Base-by-base conservation (phyloP, 306 rosid species). In the Vachellia collinsii region DNA sequence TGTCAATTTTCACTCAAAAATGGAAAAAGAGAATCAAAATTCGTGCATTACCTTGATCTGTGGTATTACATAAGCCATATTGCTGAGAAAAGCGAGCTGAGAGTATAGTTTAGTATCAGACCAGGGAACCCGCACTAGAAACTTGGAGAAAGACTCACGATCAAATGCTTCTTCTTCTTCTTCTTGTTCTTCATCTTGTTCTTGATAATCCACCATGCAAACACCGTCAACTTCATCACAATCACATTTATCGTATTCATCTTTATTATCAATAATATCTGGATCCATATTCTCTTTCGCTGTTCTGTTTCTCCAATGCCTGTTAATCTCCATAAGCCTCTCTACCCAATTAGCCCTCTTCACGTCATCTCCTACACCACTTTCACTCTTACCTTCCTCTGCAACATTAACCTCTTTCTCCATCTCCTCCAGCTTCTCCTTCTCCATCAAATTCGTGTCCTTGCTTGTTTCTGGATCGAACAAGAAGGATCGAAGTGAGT, bases 31-130 rank as follows among this genome's bases (percentile, higher is more conserved):
- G 5, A 54, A 29, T 29, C 34, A 29, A 29, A 29, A 29, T 29
- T 29, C 34, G 2, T 29, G 34, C 2, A 29, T 29, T 34, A 50
- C 97, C 96, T 88, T 87, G 76, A 93, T 90, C 64, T 90, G 83
- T 67, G 90, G 94, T 70, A 95, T 91, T 58, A 82, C 94, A 70
- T 93, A 95, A 20, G 99, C 98, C 91, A 91, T 89, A 91, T 95
- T 93, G 85, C 97, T 75, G 12, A 95, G 85, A 77, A 91, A 90
- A 64, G 98, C 93, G 9, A 91, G 84, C 83, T 90, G 86, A 74
- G 98, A 95, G 85, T 90, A 89, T 4, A 80, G 76, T 81, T 93
- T 85, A 61, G 92, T 91, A 82, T 87, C 93, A 43, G 91, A 89
- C 97, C 87, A 89, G 50, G 94, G 85, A 58, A 95, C 94, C 78